A percentile compares a stretch with the other conserved stretches of the same genome.
Conservation (phyloP, 495 filamentous ascomycete species). For the Gamarada debralockiae region DNA sequence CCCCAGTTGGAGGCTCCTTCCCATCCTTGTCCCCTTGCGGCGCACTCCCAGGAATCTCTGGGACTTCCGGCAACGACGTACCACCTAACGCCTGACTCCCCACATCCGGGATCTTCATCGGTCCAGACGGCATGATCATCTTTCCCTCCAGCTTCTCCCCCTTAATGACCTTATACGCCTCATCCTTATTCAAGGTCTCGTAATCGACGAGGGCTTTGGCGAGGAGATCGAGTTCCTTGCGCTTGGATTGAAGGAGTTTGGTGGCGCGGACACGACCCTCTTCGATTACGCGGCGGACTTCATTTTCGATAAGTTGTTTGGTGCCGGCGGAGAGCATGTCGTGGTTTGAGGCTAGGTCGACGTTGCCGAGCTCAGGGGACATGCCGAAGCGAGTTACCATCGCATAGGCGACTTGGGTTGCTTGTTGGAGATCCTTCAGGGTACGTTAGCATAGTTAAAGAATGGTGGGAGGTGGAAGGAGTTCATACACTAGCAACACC, state of each 20-base stretch:
- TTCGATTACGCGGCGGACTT: slow-evolving; percentile 81
- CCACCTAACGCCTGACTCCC: not conserved
- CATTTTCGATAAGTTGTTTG: slow-evolving; percentile 75
- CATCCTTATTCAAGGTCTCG: slow-evolving; percentile 81
- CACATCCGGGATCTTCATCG: slow-evolving; percentile 35
- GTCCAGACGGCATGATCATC: slow-evolving; percentile 41
- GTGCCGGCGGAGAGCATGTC: slow-evolving; percentile 79
- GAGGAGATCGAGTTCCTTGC: slow-evolving; percentile 79
- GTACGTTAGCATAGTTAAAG: slow-evolving; percentile 6
- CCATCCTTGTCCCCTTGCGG: not conserved
- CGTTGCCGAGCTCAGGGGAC: slow-evolving; percentile 82
- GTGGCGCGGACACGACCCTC: slow-evolving; percentile 73
- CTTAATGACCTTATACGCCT: slow-evolving; percentile 81
- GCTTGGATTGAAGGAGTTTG: slow-evolving; percentile 62
- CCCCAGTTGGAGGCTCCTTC: slow-evolving; percentile 14
- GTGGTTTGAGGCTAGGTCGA: slow-evolving; percentile 78
- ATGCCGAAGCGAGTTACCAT: slow-evolving; percentile 89
- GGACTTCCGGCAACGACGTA: slow-evolving; percentile 2
- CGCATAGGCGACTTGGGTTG: slow-evolving; percentile 72
- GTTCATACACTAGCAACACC: slow-evolving; percentile 69
- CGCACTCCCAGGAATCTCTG: slow-evolving; percentile 14
- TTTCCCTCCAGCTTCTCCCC: slow-evolving; percentile 73
- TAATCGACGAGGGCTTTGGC: slow-evolving; percentile 91
- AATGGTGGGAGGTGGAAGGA: slow-evolving; percentile 1
- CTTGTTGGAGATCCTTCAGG: slow-evolving; percentile 84